Percentiles rank a stretch among this genome's conserved stretches.
Evolutionary conservation across 1,139 yeast species (phyloP).

Genomic region (Saccharomycopsis hybrid): DNA sequence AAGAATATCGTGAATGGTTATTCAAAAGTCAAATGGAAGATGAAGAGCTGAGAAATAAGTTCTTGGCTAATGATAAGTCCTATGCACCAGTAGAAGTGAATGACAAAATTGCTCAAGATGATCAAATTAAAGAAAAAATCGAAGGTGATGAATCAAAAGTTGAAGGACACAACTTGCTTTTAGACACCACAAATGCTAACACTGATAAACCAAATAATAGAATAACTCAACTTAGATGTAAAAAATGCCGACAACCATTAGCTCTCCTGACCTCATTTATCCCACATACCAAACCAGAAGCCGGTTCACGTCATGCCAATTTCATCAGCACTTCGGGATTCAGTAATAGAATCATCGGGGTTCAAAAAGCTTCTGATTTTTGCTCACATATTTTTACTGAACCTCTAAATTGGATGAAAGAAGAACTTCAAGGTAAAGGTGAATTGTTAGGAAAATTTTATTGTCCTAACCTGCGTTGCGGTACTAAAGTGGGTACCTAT

Average conservation of each 20-base stretch:
- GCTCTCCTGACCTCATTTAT: slow-evolving; percentile 36
- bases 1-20: slow-evolving; percentile 48
- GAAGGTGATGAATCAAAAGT: not conserved
- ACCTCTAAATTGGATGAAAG: slow-evolving; percentile 88
- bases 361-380: slow-evolving; percentile 45
- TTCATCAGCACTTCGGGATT: slow-evolving; percentile 17
- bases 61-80: slow-evolving; percentile 29
- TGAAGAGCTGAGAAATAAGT: slow-evolving; percentile 31
- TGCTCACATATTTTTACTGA: slow-evolving; percentile 75
- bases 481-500: slow-evolving; percentile 64
- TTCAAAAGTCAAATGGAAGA: slow-evolving; percentile 33
- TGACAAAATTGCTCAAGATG: not conserved
- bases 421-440: slow-evolving; percentile 54
- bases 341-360: slow-evolving; percentile 28
- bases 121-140: not conserved
- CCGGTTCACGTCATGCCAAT: slow-evolving; percentile 16
- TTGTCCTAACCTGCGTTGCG: slow-evolving; percentile 70
- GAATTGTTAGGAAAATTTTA: slow-evolving; percentile 70
- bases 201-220: slow-evolving; percentile 22
- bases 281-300: slow-evolving; percentile 14
- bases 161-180: no score
- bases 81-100: slow-evolving; percentile 23
- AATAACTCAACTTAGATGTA: slow-evolving; percentile 51
- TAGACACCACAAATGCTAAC: not conserved
- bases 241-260: slow-evolving; percentile 57